Base-by-base conservation (phyloP, 1,284 basidiomycete species). In the Trichosporon inkin region DNA sequence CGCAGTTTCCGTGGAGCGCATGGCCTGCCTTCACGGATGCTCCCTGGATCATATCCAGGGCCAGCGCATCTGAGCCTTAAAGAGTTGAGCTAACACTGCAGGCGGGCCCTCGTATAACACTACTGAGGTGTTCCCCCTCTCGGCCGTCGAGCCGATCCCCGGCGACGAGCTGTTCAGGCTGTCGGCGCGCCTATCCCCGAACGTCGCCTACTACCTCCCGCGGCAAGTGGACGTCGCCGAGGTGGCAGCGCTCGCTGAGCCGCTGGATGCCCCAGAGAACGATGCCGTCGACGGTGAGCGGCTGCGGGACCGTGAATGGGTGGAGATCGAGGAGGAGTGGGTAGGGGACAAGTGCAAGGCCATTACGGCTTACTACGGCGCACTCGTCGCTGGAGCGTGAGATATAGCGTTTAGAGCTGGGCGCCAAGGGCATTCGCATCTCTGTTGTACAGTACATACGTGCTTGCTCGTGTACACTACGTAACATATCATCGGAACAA, bases 141-240 rank as follows among this genome's bases (percentile, higher is more conserved):
- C 84, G 0, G 83, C 83, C 6, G 85, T 95, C 52, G 81, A 83
- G 20, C 96, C 96, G 0, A 82, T 95, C 34, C 86, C 86, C 35
- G 95, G 94, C 0, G 79, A 82, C 22, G 85, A 90, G 51, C 84
- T 99, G 4, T 96, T 96, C 78, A 70, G 80, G 13, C 79, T 95
- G 14, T 83, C 88, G 0, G 65, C 77, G 70, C 65, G 53, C 28
- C 83, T 94, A 54, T 89, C 90, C 1, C 82, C 79, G 6, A 92
- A 94, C 70, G 82, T 96, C 57, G 93, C 92, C 1, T 92, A 89
- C 72, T 99, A 86, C 71, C 82, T 99, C 3, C 96, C 96, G 0
- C 83, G 91, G 19, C 98, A 97, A 74, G 83, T 86, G 0, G 81
- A 83, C 57, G 73, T 98, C 5, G 75, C 84, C 1, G 90, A 98